Evolutionary conservation across 2,329 filamentous ascomycete species (phyloP).

Genomic region (Passalora sequoiae): DNA sequence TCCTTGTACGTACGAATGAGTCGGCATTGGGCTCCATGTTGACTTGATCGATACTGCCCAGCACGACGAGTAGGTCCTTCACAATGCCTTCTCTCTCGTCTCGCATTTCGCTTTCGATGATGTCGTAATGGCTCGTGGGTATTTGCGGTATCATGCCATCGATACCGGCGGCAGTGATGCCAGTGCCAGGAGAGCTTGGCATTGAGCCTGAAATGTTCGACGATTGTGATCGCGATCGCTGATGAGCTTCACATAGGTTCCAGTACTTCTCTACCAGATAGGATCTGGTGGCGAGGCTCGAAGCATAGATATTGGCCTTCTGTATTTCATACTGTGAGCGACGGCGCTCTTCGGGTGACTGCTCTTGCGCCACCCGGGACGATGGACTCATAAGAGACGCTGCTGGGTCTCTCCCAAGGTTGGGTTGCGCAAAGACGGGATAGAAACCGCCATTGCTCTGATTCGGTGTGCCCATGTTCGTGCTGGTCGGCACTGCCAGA

Average conservation of each 20-base stretch:
- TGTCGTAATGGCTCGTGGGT: slow-evolving; percentile 35
- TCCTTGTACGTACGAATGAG: slow-evolving; percentile 53
- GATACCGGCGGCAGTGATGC: slow-evolving; percentile 35
- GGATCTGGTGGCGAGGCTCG: slow-evolving; percentile 72
- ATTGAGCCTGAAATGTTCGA: slow-evolving; percentile 35
- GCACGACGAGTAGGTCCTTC: slow-evolving; percentile 67
- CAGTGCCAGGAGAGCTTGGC: slow-evolving; percentile 32
- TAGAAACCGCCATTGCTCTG: slow-evolving; percentile 25
- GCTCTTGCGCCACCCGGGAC: slow-evolving; percentile 27
- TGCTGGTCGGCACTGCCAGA: slow-evolving; percentile 53
- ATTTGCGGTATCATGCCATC: slow-evolving; percentile 32
- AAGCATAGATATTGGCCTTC: slow-evolving; percentile 83
- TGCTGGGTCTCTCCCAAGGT: slow-evolving; percentile 24
- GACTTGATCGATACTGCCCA: slow-evolving; percentile 73
- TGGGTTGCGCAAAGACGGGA: slow-evolving; percentile 22
- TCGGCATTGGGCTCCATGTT: slow-evolving; percentile 72
- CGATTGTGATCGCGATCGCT: slow-evolving; percentile 33
- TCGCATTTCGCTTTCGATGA: slow-evolving; percentile 60
- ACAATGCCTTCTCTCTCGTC: slow-evolving; percentile 77
- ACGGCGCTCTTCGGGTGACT: slow-evolving; percentile 38
- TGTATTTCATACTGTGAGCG: slow-evolving; percentile 77
- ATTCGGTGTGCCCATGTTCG: slow-evolving; percentile 28
- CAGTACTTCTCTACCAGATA: slow-evolving; percentile 86
- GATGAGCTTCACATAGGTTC: slow-evolving; percentile 63
- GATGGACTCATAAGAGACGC: slow-evolving; percentile 32